phyloP scores from a whole-genome alignment of 768 basidiomycete genomes.

The Pholiota conissans region DNA sequence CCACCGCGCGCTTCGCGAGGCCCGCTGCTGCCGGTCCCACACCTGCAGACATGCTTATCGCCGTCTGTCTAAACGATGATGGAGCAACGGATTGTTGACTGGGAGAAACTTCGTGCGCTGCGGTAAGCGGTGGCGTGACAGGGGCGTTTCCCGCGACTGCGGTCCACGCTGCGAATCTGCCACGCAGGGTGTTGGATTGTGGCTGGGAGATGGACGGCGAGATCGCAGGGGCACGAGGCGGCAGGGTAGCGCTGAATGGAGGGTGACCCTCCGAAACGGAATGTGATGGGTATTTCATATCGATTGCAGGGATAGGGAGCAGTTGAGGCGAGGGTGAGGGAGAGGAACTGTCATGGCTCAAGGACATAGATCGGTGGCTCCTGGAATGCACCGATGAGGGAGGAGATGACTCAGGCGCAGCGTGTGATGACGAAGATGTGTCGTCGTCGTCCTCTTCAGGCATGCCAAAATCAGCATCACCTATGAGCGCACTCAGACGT shows the following conservation, averaged over 20 bases:
- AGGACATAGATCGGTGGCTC: conserved; percentile 66
- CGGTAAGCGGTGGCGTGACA: conserved; percentile 13
- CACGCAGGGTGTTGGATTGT: conserved; percentile 36
- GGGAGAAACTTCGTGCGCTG: conserved; percentile 9
- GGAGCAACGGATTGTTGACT: conserved; percentile 13
- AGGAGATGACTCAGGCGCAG: conserved; percentile 37
- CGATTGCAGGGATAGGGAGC: conserved; percentile 23
- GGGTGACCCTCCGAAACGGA: conserved; percentile 34
- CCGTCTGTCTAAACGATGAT: conserved; percentile 53
- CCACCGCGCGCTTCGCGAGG: conserved; percentile 74
- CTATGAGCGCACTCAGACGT: conserved; percentile 66
- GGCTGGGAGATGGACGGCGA: conserved; percentile 26
- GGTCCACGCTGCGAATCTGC: conserved; percentile 49
- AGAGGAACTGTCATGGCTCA: conserved; percentile 55
- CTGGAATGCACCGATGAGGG: conserved; percentile 41
- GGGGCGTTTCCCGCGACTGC: conserved; percentile 16
- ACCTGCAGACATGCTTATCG: conserved; percentile 69
- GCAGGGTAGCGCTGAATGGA: conserved; percentile 4
- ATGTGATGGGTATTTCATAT: conserved; percentile 31
- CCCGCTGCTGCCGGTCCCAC: conserved; percentile 72
- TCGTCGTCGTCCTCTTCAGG: conserved; percentile 49
- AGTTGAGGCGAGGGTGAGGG: conserved; percentile 10
- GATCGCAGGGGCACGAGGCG: conserved; percentile 15
- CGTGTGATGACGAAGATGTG: not conserved
- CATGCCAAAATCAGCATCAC: conserved; percentile 67